Base-by-base conservation (phyloP, 1,284 basidiomycete genomes). In the Coriolopsis trogii region DNA sequence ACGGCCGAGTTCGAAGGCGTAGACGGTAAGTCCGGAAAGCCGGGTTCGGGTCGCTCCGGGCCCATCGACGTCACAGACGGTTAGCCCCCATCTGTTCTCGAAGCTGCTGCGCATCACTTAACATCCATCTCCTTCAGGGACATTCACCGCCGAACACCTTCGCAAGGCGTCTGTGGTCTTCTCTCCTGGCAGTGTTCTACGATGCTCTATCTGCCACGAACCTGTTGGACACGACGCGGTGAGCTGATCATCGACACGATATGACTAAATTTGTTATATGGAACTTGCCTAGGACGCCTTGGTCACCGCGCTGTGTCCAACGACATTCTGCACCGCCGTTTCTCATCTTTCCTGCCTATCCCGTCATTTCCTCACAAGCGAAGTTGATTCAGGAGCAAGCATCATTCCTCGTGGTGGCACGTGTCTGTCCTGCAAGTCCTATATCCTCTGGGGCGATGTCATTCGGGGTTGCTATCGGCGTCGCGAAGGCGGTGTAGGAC, bases 261-360 rank as follows among this genome's bases (percentile, higher is more conserved):
- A 6, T 15, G 3, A 33, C 15, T 21, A 18, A 20, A 38, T 9
- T 6, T 16, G 25, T 23, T 3, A 28, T 13, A 10, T 33, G 30
- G 3, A 41, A n/a, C 18, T 34, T 28, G 12, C 37, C n/a, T 20
- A 90, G 87, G 75, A 86, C 44, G 79, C 84, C 28, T 69, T 89
- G 4, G 68, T 72, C 2, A 78, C 77, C 45, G 67, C 76, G 0
- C 63, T 84, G 2, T 85, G 82, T 62, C 80, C 87, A 0, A 58
- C 72, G n/a, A 36, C 66, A 2, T 56, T 60, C 12, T 90, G 87
- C 67, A 70, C 60, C 1, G 71, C 80, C 5, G 67, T 84, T 3
- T 80, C 84, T 2, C 93, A 95, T 67, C 70, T 94, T 0, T 58
- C 65, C 0, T 95, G 93, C 63, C 78, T 95, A 6, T 80, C 89